phyloP scores from a whole-genome alignment of 2,329 filamentous ascomycete species.

The Uncinocarpus reesii region DNA sequence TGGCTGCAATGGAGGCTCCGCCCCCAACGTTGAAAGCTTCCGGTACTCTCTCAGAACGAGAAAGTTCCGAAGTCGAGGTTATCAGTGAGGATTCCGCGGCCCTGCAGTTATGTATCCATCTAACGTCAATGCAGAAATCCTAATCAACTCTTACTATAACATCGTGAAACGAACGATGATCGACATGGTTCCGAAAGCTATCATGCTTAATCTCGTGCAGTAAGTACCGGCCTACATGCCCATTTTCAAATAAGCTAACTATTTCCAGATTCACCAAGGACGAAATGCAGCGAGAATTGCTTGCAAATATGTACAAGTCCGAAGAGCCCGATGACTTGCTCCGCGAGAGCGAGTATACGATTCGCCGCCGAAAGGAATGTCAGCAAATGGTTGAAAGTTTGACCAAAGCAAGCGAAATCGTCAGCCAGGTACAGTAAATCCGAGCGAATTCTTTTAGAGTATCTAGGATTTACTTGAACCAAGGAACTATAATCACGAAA shows the following conservation, averaged over 20 bases:
- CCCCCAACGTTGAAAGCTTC: slow-evolving; percentile 89
- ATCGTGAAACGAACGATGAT: slow-evolving; percentile 98
- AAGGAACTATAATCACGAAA: neutral
- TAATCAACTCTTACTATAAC: slow-evolving; percentile 96
- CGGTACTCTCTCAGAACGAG: slow-evolving; percentile 84
- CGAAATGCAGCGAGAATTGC: slow-evolving; percentile 93
- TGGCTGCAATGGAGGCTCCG: slow-evolving; percentile 96
- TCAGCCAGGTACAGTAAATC: slow-evolving; percentile 60
- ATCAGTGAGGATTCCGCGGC: slow-evolving; percentile 61
- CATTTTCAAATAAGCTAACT: slow-evolving; percentile 8
- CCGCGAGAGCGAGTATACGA: slow-evolving; percentile 96
- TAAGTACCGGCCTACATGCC: slow-evolving; percentile 43
- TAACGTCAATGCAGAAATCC: slow-evolving; percentile 53
- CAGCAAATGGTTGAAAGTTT: slow-evolving; percentile 98
- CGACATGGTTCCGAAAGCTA: slow-evolving; percentile 98
- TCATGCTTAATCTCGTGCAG: slow-evolving; percentile 95
- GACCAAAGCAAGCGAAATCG: slow-evolving; percentile 83
- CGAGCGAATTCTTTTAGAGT: neutral
- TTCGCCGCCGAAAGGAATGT: slow-evolving; percentile 91
- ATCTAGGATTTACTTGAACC: neutral
- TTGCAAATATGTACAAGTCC: slow-evolving; percentile 94
- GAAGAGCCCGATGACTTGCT: slow-evolving; percentile 85
- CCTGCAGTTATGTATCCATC: neutral
- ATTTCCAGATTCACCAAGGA: slow-evolving; percentile 73
- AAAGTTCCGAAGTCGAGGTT: slow-evolving; percentile 92